Conservation (phyloP, 352 stramenopile species). For the Lagenidium sp. region DNA sequence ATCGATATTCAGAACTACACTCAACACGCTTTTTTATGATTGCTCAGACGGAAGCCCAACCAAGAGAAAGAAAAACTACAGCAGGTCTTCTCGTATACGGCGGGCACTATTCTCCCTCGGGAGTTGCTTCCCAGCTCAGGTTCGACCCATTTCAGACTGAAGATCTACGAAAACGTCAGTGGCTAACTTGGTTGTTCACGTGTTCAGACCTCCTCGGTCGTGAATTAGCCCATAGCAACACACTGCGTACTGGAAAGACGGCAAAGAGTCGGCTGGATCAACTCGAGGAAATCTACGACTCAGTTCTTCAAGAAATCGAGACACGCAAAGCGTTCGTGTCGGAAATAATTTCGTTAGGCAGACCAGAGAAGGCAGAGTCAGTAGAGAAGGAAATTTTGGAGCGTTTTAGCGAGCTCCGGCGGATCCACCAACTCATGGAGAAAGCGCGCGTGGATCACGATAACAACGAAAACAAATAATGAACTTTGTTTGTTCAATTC, state of each 20-base stretch:
- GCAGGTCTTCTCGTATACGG: slow-evolving; percentile 62
- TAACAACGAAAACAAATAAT: neutral
- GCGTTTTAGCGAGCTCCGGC: slow-evolving; percentile 46
- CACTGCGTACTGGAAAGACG: slow-evolving; percentile 22
- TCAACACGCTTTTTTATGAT: too few relatives aligned
- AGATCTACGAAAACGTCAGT: neutral
- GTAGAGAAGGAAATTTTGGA: slow-evolving; percentile 62
- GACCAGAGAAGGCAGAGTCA: slow-evolving; percentile 22
- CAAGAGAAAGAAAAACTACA: slow-evolving; percentile 82
- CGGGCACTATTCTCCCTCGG: slow-evolving; percentile 53
- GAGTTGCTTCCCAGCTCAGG: slow-evolving; percentile 64
- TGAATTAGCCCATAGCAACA: slow-evolving; percentile 48
- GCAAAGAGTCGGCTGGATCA: slow-evolving; percentile 33
- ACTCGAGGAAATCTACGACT: slow-evolving; percentile 55
- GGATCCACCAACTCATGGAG: slow-evolving; percentile 54
- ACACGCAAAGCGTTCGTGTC: slow-evolving; percentile 48
- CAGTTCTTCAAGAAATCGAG: slow-evolving; percentile 52
- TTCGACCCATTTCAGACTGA: slow-evolving; percentile 6
- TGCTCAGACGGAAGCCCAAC: slow-evolving; percentile 34
- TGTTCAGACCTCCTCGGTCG: slow-evolving; percentile 43
- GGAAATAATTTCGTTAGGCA: slow-evolving; percentile 51
- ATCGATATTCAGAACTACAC: too few relatives aligned
- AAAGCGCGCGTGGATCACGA: slow-evolving; percentile 26
- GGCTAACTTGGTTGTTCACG: too few relatives aligned
- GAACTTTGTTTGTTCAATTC: too few relatives aligned